Conservation (phyloP, 306 rosid species). For the Trifolium pratense region DNA sequence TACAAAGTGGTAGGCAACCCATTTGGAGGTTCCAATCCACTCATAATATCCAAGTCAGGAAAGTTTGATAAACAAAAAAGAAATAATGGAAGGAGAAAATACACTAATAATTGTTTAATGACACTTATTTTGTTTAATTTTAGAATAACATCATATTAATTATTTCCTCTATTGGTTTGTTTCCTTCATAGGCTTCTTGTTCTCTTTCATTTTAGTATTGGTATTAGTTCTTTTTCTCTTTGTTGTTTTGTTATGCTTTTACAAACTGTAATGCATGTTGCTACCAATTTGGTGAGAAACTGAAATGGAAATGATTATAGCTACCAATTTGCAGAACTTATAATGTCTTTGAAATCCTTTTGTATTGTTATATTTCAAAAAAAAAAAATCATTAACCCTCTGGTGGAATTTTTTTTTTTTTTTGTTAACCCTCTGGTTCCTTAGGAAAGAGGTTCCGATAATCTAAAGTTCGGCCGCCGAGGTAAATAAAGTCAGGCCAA, state of each 20-base stretch:
- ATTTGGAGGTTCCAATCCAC: conserved; percentile 99
- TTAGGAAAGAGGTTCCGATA: no score
- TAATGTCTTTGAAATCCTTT: background rate
- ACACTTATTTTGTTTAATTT: background rate
- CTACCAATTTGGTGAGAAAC: background rate
- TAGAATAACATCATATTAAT: background rate
- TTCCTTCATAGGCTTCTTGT: background rate
- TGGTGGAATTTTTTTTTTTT: no score
- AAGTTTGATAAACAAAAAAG: conserved; percentile 46
- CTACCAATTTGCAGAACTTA: background rate
- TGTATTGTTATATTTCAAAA: no score
- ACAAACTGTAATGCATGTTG: background rate
- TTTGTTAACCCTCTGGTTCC: no score
- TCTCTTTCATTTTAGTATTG: background rate
- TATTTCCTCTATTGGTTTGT: background rate
- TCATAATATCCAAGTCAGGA: conserved; percentile 93
- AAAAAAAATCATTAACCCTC: no score
- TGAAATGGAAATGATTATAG: background rate
- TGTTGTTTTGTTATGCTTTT: conserved; percentile 8
- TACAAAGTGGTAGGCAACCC: conserved; percentile 98
- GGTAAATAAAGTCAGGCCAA: no score
- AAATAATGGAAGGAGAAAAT: conserved; percentile 13
- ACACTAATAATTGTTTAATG: conserved; percentile 3
- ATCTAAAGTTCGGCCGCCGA: no score
- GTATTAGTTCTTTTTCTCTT: background rate